Evolutionary conservation across 2,329 filamentous ascomycete genomes (phyloP), one percentile per base, ranked within the genome.

Genomic region (Sporothrix pseudoabietina): DNA sequence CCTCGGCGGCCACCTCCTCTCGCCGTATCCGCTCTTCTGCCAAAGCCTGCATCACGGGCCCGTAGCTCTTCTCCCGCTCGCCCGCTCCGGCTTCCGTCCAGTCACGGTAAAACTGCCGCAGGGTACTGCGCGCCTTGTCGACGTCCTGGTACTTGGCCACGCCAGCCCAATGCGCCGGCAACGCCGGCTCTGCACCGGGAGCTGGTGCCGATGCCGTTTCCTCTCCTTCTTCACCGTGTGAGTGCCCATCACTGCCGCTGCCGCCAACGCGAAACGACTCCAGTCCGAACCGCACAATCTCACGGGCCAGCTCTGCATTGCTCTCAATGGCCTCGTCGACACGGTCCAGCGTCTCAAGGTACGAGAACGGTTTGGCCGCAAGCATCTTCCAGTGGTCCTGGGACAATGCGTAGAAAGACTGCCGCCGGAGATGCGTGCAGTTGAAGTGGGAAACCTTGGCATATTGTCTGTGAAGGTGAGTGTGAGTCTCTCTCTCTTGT

Each of bases 71-170:
- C n/a, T 88, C 85, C 54, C 96, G 86, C 83, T 99, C 97, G 0
- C 81, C 79, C 2, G 83, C 84, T 0, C 95, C 96, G 78, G 92
- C 94, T 1, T 85, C 87, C 32, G 93, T 94, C 96, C 97, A 99
- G 81, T 99, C 96, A 19, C 96, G 90, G 81, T 94, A 98, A 80
- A 98, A 93, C 79, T 99, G 96, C 12, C 95, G 90, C 70, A 99
- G 87, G 1, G 94, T 98, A 78, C 94, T 97, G 75, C 94, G 89
- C 1, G 95, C 94, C 82, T 98, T 99, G 80, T 97, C 94, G 71
- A 97, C 85, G 78, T 98, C 95, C 30, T 85, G 85, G 35, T 89
- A 83, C 59, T 90, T 94, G 16, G 94, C 92, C 44, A 88, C 85
- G 4, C 74, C 90, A 26, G 88, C 86, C 91, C 94, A 94, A 61